phyloP scores from a whole-genome alignment of 192 early-diverging fungal genomes.

The Dissophora globulifera region DNA sequence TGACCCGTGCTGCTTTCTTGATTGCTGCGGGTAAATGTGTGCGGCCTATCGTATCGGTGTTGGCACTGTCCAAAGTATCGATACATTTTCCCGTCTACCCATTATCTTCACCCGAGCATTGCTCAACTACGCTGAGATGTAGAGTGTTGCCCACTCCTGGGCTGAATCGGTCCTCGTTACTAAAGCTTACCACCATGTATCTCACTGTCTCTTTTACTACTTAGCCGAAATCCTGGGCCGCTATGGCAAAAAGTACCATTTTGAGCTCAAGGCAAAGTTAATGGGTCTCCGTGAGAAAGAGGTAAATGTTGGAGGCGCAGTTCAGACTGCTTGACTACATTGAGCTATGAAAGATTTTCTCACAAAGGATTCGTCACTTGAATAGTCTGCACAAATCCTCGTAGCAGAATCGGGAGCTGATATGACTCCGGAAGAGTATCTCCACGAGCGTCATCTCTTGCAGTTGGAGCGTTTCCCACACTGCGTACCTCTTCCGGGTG shows the following conservation, averaged over 20 bases:
- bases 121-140: no score
- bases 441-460: constrained; percentile 64
- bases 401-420: constrained; percentile 73
- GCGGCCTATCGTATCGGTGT: no score
- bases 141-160: no score
- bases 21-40: no score
- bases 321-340: no score
- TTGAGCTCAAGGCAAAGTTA: constrained; percentile 76
- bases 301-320: constrained; percentile 32
- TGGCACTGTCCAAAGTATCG: no score
- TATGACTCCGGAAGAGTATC: constrained; percentile 85
- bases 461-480: constrained; percentile 70
- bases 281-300: constrained; percentile 75
- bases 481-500: constrained; percentile 74
- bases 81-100: no score
- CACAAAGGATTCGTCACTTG: no score
- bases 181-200: neutral
- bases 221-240: constrained; percentile 77
- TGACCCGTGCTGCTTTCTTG: no score
- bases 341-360: no score
- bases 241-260: constrained; percentile 72
- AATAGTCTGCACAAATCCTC: constrained; percentile 72
- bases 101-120: no score
- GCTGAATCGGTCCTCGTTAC: no score
- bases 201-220: neutral